Base-by-base conservation (phyloP, 495 filamentous ascomycete genomes). In the Penicillium paxilli region DNA sequence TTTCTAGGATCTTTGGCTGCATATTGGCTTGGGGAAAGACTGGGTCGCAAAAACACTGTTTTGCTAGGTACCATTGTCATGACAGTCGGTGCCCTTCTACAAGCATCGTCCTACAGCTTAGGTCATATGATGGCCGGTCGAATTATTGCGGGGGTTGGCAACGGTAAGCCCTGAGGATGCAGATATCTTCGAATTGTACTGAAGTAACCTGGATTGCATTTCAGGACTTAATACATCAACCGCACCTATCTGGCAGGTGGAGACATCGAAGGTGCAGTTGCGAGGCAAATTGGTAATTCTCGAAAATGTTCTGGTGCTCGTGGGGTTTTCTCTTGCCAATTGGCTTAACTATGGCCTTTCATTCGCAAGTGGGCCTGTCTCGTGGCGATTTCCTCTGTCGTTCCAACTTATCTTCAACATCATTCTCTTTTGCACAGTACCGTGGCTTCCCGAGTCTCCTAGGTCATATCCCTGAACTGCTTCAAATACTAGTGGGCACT, bases 241-340 rank as follows among this genome's bases (percentile, higher is more conserved):
- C 21, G 41, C 47, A 21, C 53, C 76, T 3, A 65, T 75, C 4
- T 79, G 76, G 76, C 72, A 75, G 51, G 64, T 64, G 21, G 76
- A 79, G 49, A 83, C 80, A 0, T 79, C 77, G 0, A 77, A 82
- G 54, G 76, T 73, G 4, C 64, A 73, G 28, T 78, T 72, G 71
- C 71, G 83, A 62, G 84, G 84, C 26, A 77, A 79, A 57, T 64
- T 84, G 16, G 73, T 84, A 23, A 68, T 82, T 33, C 66, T 85
- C 16, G 81, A 85, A 51, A 73, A 80, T 66, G 75, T 79, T 10
- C 57, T 82, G 53, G 81, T 81, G 49, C 79, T 85, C 50, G 74
- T 76, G 42, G 79, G 59, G 4, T 51, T 59, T 20, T 51, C 52
- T n/a, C 48, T 63, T 11, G 28, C 59, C 7, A 52, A 63, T 42